phyloP scores from a whole-genome alignment of 345 rosid genomes.

The Salix purpurea region DNA sequence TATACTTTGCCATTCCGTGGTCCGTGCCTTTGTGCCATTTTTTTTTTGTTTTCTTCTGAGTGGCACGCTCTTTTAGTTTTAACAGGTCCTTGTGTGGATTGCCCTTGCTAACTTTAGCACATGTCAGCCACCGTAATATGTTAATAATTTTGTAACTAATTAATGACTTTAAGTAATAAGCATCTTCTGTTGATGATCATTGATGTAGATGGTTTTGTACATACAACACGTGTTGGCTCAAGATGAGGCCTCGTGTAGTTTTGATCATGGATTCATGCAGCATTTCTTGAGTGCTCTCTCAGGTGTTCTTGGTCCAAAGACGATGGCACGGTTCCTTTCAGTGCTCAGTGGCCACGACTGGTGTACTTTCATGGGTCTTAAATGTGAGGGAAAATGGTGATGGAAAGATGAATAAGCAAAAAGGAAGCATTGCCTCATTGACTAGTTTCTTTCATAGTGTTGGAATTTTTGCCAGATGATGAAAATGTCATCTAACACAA shows the following conservation, averaged over 20 bases:
- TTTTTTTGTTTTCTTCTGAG: neutral
- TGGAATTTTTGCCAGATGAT: neutral
- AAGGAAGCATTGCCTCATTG: neutral
- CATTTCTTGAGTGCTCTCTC: constrained; percentile 22
- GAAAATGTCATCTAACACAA: neutral
- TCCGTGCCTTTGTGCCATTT: constrained; percentile 15
- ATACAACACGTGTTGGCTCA: constrained; percentile 15
- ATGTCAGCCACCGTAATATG: constrained; percentile 31
- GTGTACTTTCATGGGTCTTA: neutral
- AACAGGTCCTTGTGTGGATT: neutral
- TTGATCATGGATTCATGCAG: constrained; percentile 21
- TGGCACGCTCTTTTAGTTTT: neutral
- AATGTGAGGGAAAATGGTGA: neutral
- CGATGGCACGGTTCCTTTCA: constrained; percentile 11
- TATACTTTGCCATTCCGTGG: constrained; percentile 19
- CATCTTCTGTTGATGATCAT: neutral
- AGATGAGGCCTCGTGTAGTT: constrained; percentile 6
- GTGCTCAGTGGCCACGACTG: neutral
- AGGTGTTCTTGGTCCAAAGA: constrained; percentile 49
- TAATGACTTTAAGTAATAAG: neutral
- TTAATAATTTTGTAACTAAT: neutral
- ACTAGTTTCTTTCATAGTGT: neutral
- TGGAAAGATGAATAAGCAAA: neutral
- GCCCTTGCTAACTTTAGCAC: constrained; percentile 44
- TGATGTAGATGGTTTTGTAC: neutral